phyloP scores from a whole-genome alignment of 257 asterid species.

The Solanum paucissectum region DNA sequence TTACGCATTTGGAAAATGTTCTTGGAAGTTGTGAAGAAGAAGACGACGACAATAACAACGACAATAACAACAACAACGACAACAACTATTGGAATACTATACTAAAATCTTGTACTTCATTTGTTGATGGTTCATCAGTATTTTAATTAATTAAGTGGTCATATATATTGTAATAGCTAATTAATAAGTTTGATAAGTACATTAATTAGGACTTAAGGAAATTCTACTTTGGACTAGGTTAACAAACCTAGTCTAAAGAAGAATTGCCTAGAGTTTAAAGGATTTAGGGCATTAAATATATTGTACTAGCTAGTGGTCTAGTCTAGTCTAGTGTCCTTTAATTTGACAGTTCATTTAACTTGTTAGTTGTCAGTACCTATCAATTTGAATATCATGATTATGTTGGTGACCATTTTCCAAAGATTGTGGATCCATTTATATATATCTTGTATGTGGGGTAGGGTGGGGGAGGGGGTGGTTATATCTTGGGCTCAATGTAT shows the following conservation, averaged over 20 bases:
- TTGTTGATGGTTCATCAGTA: neutral
- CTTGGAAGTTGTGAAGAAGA: neutral
- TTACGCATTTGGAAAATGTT: neutral
- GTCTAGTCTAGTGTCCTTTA: neutral
- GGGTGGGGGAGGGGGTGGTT: neutral
- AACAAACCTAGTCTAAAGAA: neutral
- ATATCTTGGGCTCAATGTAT: neutral
- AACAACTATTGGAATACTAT: neutral
- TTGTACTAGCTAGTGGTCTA: neutral
- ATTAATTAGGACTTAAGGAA: neutral
- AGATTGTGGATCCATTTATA: neutral
- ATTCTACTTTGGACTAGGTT: neutral
- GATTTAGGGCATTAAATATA: neutral
- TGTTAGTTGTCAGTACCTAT: neutral
- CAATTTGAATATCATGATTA: neutral
- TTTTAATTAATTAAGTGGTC: neutral
- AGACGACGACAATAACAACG: neutral
- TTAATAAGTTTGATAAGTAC: neutral
- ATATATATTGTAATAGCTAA: neutral
- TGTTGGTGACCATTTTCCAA: neutral
- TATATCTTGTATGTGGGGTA: neutral
- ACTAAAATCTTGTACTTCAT: neutral
- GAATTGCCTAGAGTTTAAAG: neutral
- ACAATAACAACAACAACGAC: neutral
- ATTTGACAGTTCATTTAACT: neutral